These are phyloP conservation scores for Fusarium pseudograminearum DNA, from an alignment of 2,329 filamentous ascomycete genomes.

Conservation along the genomic window DNA sequence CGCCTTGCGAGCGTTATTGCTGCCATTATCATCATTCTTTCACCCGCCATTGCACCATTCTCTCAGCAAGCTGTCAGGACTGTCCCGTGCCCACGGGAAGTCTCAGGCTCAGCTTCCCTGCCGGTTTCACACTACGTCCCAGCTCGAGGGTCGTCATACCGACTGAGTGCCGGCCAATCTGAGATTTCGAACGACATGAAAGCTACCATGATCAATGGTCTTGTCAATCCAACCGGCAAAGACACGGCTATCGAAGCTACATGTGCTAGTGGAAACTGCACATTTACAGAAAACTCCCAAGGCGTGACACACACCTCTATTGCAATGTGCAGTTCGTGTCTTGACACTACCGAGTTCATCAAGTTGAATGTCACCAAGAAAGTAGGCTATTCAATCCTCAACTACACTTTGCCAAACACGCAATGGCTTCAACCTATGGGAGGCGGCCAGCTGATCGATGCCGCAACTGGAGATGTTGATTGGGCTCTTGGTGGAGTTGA, in stretches of 20 bases:
- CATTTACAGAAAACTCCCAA: background rate
- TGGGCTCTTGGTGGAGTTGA: slow-evolving; percentile 1
- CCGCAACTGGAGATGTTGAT: background rate
- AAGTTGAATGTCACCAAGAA: background rate
- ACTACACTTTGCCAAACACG: background rate
- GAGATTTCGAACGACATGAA: background rate
- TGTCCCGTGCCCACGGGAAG: background rate
- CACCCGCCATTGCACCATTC: slow-evolving; percentile 12
- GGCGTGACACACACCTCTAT: slow-evolving; percentile 9
- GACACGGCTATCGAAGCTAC: background rate
- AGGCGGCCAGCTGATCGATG: background rate
- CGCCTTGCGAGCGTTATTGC: background rate
- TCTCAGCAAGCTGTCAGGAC: slow-evolving; percentile 11
- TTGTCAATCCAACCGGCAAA: slow-evolving; percentile 7
- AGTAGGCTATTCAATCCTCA: rapidly evolving
- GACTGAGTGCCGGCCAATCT: rapidly evolving
- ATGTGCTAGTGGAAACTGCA: slow-evolving; percentile 14
- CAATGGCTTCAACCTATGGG: background rate
- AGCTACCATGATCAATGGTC: slow-evolving; percentile 1
- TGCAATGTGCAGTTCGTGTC: slow-evolving; percentile 12
- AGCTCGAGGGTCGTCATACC: rapidly evolving
- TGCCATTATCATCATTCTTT: slow-evolving; percentile 1
- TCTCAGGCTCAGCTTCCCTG: background rate
- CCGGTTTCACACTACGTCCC: slow-evolving; percentile 5
- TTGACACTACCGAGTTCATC: slow-evolving; percentile 6